These are phyloP conservation scores for Arthrobotrys pseudoclavata DNA, from an alignment of 2,329 filamentous ascomycete species.

Conservation along the genomic window DNA sequence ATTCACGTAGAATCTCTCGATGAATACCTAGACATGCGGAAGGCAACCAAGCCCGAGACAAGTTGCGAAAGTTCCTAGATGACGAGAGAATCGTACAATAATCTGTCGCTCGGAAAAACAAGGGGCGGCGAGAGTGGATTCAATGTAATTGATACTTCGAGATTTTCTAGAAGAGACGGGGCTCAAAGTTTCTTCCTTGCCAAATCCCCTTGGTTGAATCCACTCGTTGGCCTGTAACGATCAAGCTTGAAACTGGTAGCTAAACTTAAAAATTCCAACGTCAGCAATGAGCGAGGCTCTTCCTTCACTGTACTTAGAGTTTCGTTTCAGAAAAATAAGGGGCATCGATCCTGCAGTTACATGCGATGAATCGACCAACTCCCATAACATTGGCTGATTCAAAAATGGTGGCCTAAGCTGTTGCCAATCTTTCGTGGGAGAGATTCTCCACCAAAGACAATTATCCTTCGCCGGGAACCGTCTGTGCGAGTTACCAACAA, in stretches of 20 bases:
- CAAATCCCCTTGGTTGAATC: background rate
- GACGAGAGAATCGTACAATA: constrained; percentile 23
- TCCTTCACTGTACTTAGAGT: constrained; percentile 24
- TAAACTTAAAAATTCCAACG: background rate
- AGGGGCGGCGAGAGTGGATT: constrained; percentile 2
- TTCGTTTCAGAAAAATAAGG: constrained; percentile 52
- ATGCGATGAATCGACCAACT: constrained; percentile 10
- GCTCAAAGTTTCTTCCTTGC: background rate
- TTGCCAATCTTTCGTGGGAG: constrained; percentile 3
- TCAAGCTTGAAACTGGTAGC: constrained; percentile 15
- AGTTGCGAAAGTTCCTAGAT: constrained; percentile 8
- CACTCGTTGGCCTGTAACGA: background rate
- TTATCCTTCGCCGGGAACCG: constrained; percentile 10
- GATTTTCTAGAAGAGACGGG: constrained; percentile 37
- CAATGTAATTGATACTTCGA: constrained; percentile 29
- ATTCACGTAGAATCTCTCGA: background rate
- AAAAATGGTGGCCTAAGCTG: constrained; percentile 27
- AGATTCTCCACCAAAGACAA: constrained; percentile 27
- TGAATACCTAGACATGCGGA: background rate
- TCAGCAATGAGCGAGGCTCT: constrained; percentile 27
- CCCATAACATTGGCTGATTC: constrained; percentile 42
- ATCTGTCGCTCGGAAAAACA: constrained; percentile 22
- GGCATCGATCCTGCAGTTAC: constrained; percentile 39
- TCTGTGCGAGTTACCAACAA: constrained; percentile 31
- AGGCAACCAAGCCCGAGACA: background rate